A percentile compares a stretch with the other conserved stretches of the same genome.
phyloP scores from a whole-genome alignment of 352 stramenopile genomes.

The Globisporangium ultimum region DNA sequence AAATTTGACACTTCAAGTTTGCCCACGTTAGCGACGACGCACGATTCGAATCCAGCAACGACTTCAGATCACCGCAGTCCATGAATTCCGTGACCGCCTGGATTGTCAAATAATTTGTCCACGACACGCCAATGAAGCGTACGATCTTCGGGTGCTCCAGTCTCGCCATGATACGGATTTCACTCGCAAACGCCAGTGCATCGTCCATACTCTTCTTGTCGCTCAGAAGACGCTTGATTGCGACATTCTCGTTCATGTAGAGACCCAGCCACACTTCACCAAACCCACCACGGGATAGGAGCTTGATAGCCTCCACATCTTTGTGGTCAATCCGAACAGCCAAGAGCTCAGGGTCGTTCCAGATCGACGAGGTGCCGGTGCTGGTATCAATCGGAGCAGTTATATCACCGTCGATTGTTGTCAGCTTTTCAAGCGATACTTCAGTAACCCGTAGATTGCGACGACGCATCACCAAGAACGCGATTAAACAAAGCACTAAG shows the following conservation, averaged over 20 bases:
- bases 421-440: slow-evolving; percentile 16
- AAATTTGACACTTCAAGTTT: slow-evolving; percentile 63
- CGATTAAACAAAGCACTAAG: slow-evolving; percentile 37
- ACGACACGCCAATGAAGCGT: slow-evolving; percentile 64
- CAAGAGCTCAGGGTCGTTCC: slow-evolving; percentile 60
- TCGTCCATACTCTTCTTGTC: slow-evolving; percentile 59
- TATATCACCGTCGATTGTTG: not conserved
- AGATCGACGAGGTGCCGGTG: slow-evolving; percentile 53
- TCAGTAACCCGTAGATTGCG: not conserved
- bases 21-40: slow-evolving; percentile 45
- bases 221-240: slow-evolving; percentile 52
- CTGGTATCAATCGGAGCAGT: slow-evolving; percentile 29
- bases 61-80: slow-evolving; percentile 61
- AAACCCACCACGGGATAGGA: slow-evolving; percentile 61
- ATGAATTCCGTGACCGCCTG: slow-evolving; percentile 67
- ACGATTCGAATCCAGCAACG: slow-evolving; percentile 37
- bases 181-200: slow-evolving; percentile 49
- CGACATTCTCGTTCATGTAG: slow-evolving; percentile 67
- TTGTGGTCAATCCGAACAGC: slow-evolving; percentile 53
- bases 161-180: slow-evolving; percentile 56
- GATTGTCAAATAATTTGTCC: slow-evolving; percentile 57
- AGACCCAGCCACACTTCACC: slow-evolving; percentile 67
- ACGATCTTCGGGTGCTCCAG: slow-evolving; percentile 70
- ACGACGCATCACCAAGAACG: slow-evolving; percentile 35
- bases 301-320: slow-evolving; percentile 49